Base-by-base conservation (phyloP, 2,329 filamentous ascomycete genomes). In the Plectosphaerella cucumerina region DNA sequence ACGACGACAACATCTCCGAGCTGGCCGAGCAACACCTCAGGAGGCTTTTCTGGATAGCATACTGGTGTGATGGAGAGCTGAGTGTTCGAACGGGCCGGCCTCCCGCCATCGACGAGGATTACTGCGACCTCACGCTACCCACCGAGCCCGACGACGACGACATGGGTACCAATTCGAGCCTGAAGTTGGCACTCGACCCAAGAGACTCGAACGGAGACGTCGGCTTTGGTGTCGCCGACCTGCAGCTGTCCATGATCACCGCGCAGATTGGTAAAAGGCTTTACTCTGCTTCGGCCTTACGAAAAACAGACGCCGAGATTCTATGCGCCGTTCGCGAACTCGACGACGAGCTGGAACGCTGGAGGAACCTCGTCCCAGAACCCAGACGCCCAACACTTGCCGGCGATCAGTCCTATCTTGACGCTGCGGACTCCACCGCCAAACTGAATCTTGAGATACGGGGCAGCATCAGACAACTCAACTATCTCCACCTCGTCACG, bases 401-500 rank as follows among this genome's bases (percentile, higher is more conserved):
- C 0, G 70, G 75, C 15, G 65, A 66, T 1, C 58, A 67, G 9
- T 60, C 9, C 58, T n/a, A n/a, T 39, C 49, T 2, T 50, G 18
- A 22, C 6, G 31, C 6, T 11, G 5, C 31, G 15, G 10, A 61
- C n/a, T n/a, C n/a, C n/a, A n/a, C n/a, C 4, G 56, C 61, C 10
- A 57, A 50, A 6, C 43, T 56, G 6, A 65, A 69, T n/a, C 61
- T 69, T 15, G 72, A 64, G 47, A 78, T 81, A 69, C 68, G 74
- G 6, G 64, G 67, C 3, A 71, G 80, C 14, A 67, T 75, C 44
- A 58, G 80, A 3, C 72, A 77, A 14, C 60, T 83, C 5, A 77
- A 82, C 45, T 84, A 84, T 48, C 74, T 82, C 53, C 70, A 81
- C 49, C 70, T 81, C 42, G 68, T 82, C 61, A 73, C 74, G 1